Conservation (phyloP, 768 basidiomycete genomes). For the Trametes gibbosa region DNA sequence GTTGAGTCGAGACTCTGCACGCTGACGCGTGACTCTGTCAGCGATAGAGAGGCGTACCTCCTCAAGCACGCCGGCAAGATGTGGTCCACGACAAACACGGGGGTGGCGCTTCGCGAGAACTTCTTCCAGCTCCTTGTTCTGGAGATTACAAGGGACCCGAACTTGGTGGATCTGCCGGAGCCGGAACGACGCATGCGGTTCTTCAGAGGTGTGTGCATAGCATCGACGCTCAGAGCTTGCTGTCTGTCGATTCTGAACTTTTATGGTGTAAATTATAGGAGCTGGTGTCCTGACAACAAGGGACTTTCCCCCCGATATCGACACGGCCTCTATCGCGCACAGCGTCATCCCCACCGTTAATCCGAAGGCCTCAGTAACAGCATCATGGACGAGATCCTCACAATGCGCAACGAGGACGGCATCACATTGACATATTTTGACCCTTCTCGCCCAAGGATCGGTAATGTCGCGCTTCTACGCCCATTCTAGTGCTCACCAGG, state of each 20-base stretch:
- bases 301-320: slow-evolving; percentile 51
- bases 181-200: slow-evolving; percentile 50
- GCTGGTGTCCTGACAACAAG: slow-evolving; percentile 40
- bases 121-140: slow-evolving; percentile 57
- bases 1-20: slow-evolving; percentile 44
- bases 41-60: slow-evolving; percentile 41
- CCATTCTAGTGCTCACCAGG: too few species aligned
- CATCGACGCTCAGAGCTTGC: not conserved
- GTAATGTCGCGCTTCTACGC: too few species aligned
- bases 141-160: slow-evolving; percentile 44
- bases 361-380: slow-evolving; percentile 16
- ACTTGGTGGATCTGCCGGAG: slow-evolving; percentile 38
- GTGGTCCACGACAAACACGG: slow-evolving; percentile 43
- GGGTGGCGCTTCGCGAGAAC: slow-evolving; percentile 45
- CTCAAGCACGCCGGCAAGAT: slow-evolving; percentile 36
- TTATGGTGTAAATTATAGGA: slow-evolving; percentile 26
- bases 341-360: slow-evolving; percentile 33
- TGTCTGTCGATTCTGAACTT: not conserved
- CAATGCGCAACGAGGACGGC: slow-evolving; percentile 44
- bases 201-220: slow-evolving; percentile 51
- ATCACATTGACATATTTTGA: slow-evolving; percentile 29
- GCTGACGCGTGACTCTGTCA: slow-evolving; percentile 43
- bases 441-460: not conserved
- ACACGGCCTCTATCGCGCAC: slow-evolving; percentile 54
- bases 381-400: slow-evolving; percentile 54